Evolutionary conservation across 2,329 filamentous ascomycete species (phyloP), one percentile per base, ranked within the genome.

Genomic region (Knufia fluminis): DNA sequence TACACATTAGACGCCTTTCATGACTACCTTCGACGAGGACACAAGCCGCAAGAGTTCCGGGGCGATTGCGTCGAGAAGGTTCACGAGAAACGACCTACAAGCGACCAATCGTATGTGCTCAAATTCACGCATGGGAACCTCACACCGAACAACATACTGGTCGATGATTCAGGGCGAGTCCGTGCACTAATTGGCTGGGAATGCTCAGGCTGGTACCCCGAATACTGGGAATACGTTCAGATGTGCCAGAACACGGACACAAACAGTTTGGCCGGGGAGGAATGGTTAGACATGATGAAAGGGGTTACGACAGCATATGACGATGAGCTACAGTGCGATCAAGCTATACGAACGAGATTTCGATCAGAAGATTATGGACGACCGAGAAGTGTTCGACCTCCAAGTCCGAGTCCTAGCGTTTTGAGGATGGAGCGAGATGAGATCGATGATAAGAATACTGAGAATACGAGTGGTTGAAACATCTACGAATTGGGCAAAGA

Each of bases 211-310:
- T 63, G 58, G 56, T 64, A 59, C 48, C 61, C 60, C 1, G 59
- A 63, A 42, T 62, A 62, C 44, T 63, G 59, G 61, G 59, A 62
- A 51, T 62, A 61, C 44, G 55, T 60, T 16, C 61, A 62, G 38
- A 57, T 59, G 55, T 57, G 55, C 36, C 55, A 57, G 38, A 44
- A 53, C 46, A 56, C 52, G 3, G 48, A 51, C 1, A 52, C 57
- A 19, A 52, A 48, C 20, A 33, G 23, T 19, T 20, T 43, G n/a
- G 42, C 28, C 33, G 54, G 53, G 51, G 51, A 51, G 14, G 57
- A 57, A 19, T 59, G 57, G 57, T 50, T 57, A 7, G 51, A 51
- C 28, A 54, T 55, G 24, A 57, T 57, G 55, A 50, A 52, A 40
- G 49, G 50, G 24, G 51, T 55, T 24, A 50, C 57, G 7, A 48